Percentiles rank a stretch among this genome's conserved stretches.
Conservation (phyloP, 805 yeast genomes). For the Kuraishia ogatae region DNA sequence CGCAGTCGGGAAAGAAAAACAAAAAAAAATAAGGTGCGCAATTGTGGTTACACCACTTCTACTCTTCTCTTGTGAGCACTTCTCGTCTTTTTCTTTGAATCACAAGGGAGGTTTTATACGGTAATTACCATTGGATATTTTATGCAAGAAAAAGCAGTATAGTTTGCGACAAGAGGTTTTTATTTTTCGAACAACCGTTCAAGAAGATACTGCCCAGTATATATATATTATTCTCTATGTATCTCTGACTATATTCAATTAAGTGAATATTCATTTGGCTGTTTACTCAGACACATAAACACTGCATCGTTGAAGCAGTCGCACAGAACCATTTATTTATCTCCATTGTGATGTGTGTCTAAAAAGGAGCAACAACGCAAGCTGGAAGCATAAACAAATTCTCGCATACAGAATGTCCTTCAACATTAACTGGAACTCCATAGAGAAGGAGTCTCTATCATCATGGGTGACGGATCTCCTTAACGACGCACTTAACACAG, state of each 20-base stretch:
- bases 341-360: not conserved
- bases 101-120: too few species aligned
- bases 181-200: too few species aligned
- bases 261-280: too few species aligned
- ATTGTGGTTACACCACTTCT: not conserved
- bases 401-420: slow-evolving; percentile 50
- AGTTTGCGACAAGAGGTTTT: too few species aligned
- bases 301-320: too few species aligned
- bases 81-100: not conserved
- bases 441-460: slow-evolving; percentile 56
- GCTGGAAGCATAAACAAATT: not conserved
- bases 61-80: not conserved
- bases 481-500: slow-evolving; percentile 67
- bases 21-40: not conserved
- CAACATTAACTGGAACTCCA: slow-evolving; percentile 67
- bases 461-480: slow-evolving; percentile 56
- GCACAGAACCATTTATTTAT: too few species aligned
- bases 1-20: not conserved
- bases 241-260: too few species aligned
- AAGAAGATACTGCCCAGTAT: too few species aligned
- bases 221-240: too few species aligned
- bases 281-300: too few species aligned
- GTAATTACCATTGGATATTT: too few species aligned
- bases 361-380: not conserved
- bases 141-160: too few species aligned